Percentiles rank a stretch among this genome's conserved stretches.
These are phyloP conservation scores for Salvia hispanica DNA, from an alignment of 257 asterid genomes.

Conservation along the genomic window DNA sequence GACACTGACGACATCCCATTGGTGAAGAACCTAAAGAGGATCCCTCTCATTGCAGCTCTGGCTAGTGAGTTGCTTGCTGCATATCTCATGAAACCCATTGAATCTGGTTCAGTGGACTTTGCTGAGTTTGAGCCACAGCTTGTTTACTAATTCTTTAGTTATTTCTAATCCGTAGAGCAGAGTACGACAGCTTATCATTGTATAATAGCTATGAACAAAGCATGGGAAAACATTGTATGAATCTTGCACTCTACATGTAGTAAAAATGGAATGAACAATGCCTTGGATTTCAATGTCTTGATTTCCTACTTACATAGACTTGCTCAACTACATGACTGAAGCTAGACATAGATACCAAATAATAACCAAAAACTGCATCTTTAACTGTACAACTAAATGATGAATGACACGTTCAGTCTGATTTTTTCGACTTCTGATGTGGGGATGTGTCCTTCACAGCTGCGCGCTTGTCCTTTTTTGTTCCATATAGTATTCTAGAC, in stretches of 20 bases:
- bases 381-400: constrained; percentile 21
- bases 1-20: constrained; percentile 63
- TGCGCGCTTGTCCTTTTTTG: constrained; percentile 29
- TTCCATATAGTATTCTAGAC: constrained; percentile 46
- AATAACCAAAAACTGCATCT: constrained; percentile 11
- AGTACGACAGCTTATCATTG: constrained; percentile 30
- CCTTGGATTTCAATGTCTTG: not conserved
- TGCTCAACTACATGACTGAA: constrained; percentile 1
- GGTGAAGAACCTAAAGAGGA: constrained; percentile 87
- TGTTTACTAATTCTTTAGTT: constrained; percentile 47
- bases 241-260: constrained; percentile 5
- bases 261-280: constrained; percentile 3
- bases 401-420: constrained; percentile 37
- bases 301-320: constrained; percentile 18
- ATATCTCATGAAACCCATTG: constrained; percentile 93
- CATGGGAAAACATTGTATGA: constrained; percentile 23
- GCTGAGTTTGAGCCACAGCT: constrained; percentile 87
- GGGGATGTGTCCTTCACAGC: constrained; percentile 32
- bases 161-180: constrained; percentile 15
- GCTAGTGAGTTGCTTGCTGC: constrained; percentile 84
- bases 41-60: constrained; percentile 83
- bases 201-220: constrained; percentile 24
- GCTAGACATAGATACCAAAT: not conserved
- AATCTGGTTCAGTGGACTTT: constrained; percentile 90
- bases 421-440: constrained; percentile 39